Base-by-base conservation (phyloP, 2,329 filamentous ascomycete species). In the Sclerotinia trifoliorum region DNA sequence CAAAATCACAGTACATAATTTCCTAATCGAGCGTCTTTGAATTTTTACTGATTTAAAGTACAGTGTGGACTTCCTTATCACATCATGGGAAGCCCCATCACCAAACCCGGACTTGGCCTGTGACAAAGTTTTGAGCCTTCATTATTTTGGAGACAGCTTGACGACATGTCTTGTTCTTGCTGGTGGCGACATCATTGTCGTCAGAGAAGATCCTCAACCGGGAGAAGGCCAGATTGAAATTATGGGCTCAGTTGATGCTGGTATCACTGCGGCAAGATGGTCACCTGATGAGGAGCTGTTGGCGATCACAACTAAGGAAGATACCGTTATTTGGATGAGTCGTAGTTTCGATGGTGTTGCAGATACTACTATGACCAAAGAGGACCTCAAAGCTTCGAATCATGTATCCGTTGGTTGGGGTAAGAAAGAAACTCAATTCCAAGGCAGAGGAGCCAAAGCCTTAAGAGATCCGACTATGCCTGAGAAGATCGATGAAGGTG, bases 391-490 rank as follows among this genome's bases (percentile, higher is more conserved):
- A 74, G 87, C 88, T n/a, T 98, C 91, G 35, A 95, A 90, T 78
- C 94, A 97, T 81, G 95, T 97, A 68, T 96, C 93, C 26, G 94
- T 99, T 29, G 95, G 95, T 62, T 99, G 95, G 95, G 95, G 95
- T 69, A 98, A 98, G 82, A 93, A 91, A 77, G 95, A 99, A 80
- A 99, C 95, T 0, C 95, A 99, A 78, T 99, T 99, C 78, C 92
- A 97, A 77, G 95, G 95, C 63, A 93, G 92, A 75, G 88, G 94
- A 71, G 94, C 94, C 68, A 88, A 88, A 80, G 93, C 93, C 26
- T 82, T 98, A 72, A 87, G 92, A 66, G 95, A 99, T 78, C 95
- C 95, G 21, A 99, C 95, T 13, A 92, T 99, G 73, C 95, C 95
- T 0, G 94, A 98, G 78, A 92, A 90, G 77, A 86, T 97, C 24